These are phyloP conservation scores for Tardiomyces blankii DNA, from an alignment of 1,139 yeast genomes.

Conservation along the genomic window DNA sequence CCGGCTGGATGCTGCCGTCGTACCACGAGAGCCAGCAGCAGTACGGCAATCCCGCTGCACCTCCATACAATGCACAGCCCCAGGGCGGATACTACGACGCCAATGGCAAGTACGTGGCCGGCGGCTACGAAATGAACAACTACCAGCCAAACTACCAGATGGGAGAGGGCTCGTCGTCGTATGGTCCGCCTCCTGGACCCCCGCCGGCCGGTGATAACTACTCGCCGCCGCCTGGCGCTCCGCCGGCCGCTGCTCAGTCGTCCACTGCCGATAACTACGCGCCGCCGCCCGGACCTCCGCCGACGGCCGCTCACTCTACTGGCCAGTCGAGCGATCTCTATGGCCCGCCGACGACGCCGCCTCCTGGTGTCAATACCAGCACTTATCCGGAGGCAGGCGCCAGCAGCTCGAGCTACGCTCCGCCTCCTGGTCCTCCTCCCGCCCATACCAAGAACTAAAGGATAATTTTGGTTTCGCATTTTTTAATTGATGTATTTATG, in stretches of 20 bases:
- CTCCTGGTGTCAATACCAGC: too few relatives aligned
- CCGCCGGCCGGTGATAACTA: background rate
- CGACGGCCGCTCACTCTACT: too few relatives aligned
- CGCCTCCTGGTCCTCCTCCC: too few relatives aligned
- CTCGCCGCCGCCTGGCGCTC: background rate
- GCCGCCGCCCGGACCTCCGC: background rate
- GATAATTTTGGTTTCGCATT: too few relatives aligned
- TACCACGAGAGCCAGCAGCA: background rate
- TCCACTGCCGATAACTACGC: background rate
- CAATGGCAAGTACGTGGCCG: background rate
- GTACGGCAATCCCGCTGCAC: background rate
- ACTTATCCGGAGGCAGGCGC: too few relatives aligned
- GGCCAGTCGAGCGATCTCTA: too few relatives aligned
- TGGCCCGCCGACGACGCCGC: too few relatives aligned
- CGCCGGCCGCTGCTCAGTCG: background rate
- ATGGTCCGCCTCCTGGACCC: background rate
- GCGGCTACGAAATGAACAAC: background rate
- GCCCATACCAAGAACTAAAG: too few relatives aligned
- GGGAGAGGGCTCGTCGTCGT: background rate
- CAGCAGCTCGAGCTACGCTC: too few relatives aligned
- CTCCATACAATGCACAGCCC: background rate
- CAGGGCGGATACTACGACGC: background rate
- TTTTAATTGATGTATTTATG: too few relatives aligned
- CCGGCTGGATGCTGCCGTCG: conserved; percentile 3
- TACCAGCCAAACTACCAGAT: background rate